A percentile compares a stretch with the other conserved stretches of the same genome.
Evolutionary conservation across 257 asterid genomes (phyloP).

Genomic region (Mentha longifolia): DNA sequence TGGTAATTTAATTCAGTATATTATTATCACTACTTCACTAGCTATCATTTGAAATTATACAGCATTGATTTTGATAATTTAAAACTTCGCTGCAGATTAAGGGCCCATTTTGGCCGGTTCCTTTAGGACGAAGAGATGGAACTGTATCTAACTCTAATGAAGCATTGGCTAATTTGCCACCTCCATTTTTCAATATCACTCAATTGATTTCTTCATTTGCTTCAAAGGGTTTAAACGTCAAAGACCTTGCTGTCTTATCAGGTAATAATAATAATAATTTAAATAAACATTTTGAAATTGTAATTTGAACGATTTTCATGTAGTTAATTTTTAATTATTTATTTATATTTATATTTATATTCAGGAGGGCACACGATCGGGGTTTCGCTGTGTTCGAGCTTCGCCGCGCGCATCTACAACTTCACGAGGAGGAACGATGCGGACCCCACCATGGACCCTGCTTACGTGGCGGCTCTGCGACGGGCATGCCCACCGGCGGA

Average conservation of each 20-base stretch:
- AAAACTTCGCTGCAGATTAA: slow-evolving; percentile 36
- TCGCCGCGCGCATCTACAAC: slow-evolving; percentile 56
- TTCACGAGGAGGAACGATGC: slow-evolving; percentile 54
- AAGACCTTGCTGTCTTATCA: slow-evolving; percentile 61
- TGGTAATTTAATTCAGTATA: slow-evolving; percentile 30
- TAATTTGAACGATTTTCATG: too few relatives aligned
- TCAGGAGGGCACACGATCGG: slow-evolving; percentile 66
- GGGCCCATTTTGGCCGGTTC: slow-evolving; percentile 73
- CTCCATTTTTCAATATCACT: slow-evolving; percentile 59
- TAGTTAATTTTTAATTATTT: too few relatives aligned
- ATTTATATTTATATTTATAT: too few relatives aligned
- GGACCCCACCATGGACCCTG: slow-evolving; percentile 55
- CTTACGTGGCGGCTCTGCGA: slow-evolving; percentile 37
- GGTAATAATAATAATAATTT: slow-evolving; percentile 26
- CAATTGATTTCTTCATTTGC: slow-evolving; percentile 49
- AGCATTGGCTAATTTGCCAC: slow-evolving; percentile 56
- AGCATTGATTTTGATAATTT: neutral
- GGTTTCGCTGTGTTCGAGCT: slow-evolving; percentile 47
- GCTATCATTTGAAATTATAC: neutral
- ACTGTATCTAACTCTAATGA: slow-evolving; percentile 53
- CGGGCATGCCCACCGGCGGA: slow-evolving; percentile 35
- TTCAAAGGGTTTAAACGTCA: slow-evolving; percentile 47
- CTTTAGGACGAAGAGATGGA: slow-evolving; percentile 76
- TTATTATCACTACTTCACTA: too few relatives aligned
- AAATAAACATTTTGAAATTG: too few relatives aligned